Evolutionary conservation across 2,329 filamentous ascomycete genomes (phyloP).

Genomic region (Capronia americana): DNA sequence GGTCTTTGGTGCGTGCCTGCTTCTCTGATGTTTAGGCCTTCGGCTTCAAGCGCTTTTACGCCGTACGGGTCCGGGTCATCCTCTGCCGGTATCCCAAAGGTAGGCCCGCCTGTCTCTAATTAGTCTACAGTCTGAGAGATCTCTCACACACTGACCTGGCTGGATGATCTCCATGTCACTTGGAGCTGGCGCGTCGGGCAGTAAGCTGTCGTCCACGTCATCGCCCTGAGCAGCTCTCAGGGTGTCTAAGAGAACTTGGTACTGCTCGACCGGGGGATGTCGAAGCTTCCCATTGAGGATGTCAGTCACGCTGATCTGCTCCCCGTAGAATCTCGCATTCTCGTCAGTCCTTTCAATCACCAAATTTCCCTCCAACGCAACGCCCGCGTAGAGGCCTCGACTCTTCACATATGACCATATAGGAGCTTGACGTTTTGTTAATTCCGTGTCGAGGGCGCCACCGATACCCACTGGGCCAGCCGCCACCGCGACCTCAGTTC

Average conservation of each 20-base stretch:
- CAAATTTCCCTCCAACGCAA: conserved; percentile 85
- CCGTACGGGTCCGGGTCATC: conserved; percentile 93
- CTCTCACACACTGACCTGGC: conserved; percentile 55
- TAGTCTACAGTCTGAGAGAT: conserved; percentile 41
- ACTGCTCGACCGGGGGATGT: conserved; percentile 60
- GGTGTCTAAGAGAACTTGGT: conserved; percentile 74
- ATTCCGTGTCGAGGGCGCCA: conserved; percentile 71
- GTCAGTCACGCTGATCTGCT: conserved; percentile 66
- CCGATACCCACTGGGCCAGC: conserved; percentile 80
- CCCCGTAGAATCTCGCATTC: conserved; percentile 83
- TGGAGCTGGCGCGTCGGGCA: conserved; percentile 73
- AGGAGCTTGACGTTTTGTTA: conserved; percentile 72
- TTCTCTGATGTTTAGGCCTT: conserved; percentile 86
- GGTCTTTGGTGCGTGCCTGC: conserved; percentile 79
- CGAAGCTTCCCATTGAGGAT: conserved; percentile 68
- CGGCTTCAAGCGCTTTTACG: conserved; percentile 86
- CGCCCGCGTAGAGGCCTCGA: conserved; percentile 83
- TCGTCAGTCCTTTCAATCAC: conserved; percentile 86
- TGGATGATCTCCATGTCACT: conserved; percentile 70
- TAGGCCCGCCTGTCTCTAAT: conserved; percentile 45
- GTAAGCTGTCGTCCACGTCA: conserved; percentile 71
- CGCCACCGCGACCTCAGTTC: conserved; percentile 77
- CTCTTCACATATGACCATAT: conserved; percentile 89
- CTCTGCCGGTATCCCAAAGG: conserved; percentile 77
- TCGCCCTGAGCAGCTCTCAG: conserved; percentile 88